Percentiles rank a stretch among this genome's conserved stretches.
Conservation (phyloP, 768 basidiomycete species). For the Fistulinella prunicolor region DNA sequence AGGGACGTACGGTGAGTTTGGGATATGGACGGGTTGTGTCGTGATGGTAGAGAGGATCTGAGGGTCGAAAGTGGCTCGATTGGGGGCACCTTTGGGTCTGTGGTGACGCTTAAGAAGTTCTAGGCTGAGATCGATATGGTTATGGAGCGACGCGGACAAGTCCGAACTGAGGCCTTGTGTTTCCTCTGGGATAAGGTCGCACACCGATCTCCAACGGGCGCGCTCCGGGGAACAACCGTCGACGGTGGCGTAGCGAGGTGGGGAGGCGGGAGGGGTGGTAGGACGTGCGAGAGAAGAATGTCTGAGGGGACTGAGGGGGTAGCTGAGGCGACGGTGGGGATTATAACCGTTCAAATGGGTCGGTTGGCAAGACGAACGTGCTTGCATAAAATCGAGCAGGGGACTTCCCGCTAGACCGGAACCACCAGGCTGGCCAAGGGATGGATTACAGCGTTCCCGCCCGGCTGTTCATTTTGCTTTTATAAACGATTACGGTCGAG, state of each 20-base stretch:
- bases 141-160: slow-evolving; percentile 33
- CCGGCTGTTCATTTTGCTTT: slow-evolving; percentile 22
- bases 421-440: no score
- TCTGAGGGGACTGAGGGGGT: slow-evolving; percentile 14
- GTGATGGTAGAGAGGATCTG: slow-evolving; percentile 62
- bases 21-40: slow-evolving; percentile 56
- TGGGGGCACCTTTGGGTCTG: slow-evolving; percentile 44
- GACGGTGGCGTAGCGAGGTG: neutral
- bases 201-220: slow-evolving; percentile 21
- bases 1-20: slow-evolving; percentile 40
- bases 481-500: slow-evolving; percentile 25
- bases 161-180: slow-evolving; percentile 26
- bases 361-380: slow-evolving; percentile 32
- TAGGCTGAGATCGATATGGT: slow-evolving; percentile 32
- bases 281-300: neutral
- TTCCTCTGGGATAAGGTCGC: slow-evolving; percentile 34
- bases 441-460: no score
- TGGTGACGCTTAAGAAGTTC: slow-evolving; percentile 63
- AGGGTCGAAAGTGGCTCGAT: slow-evolving; percentile 49
- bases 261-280: neutral
- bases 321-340: slow-evolving; percentile 14
- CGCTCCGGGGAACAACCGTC: slow-evolving; percentile 7
- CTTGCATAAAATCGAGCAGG: slow-evolving; percentile 28
- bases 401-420: slow-evolving; percentile 10
- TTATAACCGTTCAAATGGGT: slow-evolving; percentile 20